Base-by-base conservation (phyloP, 768 basidiomycete genomes). In the Rhizopogon vulgaris region DNA sequence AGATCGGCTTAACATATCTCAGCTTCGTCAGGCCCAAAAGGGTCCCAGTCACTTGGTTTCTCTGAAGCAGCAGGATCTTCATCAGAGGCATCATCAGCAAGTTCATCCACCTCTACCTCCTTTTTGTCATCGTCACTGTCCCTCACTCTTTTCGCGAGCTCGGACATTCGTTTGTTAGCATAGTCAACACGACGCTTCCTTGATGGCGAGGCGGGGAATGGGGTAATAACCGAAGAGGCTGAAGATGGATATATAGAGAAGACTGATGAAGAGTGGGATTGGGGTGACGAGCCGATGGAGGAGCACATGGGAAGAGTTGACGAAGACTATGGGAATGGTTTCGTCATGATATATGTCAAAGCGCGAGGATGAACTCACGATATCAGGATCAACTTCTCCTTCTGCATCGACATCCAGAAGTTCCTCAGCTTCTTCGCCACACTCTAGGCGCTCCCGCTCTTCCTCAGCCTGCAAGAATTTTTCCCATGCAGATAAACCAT, bases 1-100 rank as follows among this genome's bases (percentile, higher is more conserved):
- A 32, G 17, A 18, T 45, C 28, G 28, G 28, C 28, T 6, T 30
- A 30, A 10, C 40, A 66, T 18, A 66, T 8, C 10, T 68, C 66
- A 2, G 4, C 52, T 40, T 68, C 66, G 37, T 68, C 62, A 2
- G 43, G 30, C 28, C 53, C 57, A 5, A 65, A 65, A 12, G 64
- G 64, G 18, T 66, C 63, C 64, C 61, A 66, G 41, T 66, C 64
- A 15, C 58, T 59, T 0, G 65, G 63, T 32, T 64, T 67, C 46
- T 66, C 64, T 43, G 54, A 52, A 18, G 56, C 55, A 48, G 64
- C 64, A 22, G 51, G 64, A 24, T 66, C 57, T 28, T 55, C 52
- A 28, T 57, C 56, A 6, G 39, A 41, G 3, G 11, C 48, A 9
- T 48, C 48, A 10, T 30, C 28, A 30, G 7, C 28, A 22, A 58